phyloP scores from a whole-genome alignment of 495 filamentous ascomycete species.

The Letharia columbiana region DNA sequence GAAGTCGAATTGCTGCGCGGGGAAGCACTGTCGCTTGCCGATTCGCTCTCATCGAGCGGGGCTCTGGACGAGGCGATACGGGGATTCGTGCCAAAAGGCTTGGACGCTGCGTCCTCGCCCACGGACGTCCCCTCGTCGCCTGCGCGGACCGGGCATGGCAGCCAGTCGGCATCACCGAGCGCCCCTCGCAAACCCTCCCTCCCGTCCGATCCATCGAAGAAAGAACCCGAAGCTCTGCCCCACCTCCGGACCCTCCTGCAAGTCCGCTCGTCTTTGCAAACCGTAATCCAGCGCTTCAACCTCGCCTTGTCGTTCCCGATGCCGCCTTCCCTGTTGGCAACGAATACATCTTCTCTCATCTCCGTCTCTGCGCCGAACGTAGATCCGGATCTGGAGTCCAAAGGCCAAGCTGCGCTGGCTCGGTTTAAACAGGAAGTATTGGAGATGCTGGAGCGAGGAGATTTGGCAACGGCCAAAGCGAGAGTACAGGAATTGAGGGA shows the following conservation, averaged over 20 bases:
- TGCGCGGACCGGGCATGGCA: background rate
- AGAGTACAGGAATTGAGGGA: conserved; percentile 66
- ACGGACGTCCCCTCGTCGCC: conserved; percentile 15
- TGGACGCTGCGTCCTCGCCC: conserved; percentile 26
- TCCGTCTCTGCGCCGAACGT: conserved; percentile 67
- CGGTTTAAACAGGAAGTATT: conserved; percentile 63
- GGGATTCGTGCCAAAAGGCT: conserved; percentile 54
- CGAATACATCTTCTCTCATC: conserved; percentile 58
- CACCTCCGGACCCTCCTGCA: conserved; percentile 72
- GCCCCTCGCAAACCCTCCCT: conserved; percentile 17
- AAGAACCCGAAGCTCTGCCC: conserved; percentile 34
- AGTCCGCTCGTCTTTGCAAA: conserved; percentile 73
- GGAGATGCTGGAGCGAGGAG: conserved; percentile 46
- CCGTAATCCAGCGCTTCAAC: conserved; percentile 80
- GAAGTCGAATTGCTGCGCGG: conserved; percentile 89
- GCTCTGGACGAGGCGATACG: conserved; percentile 57
- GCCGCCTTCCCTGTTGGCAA: conserved; percentile 60
- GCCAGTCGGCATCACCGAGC: background rate
- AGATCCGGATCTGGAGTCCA: conserved; percentile 63
- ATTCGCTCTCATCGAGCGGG: conserved; percentile 55
- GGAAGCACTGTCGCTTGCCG: conserved; percentile 68
- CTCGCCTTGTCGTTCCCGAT: conserved; percentile 90
- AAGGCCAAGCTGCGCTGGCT: conserved; percentile 64
- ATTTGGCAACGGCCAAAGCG: conserved; percentile 57
- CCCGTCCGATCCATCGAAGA: background rate